Evolutionary conservation across 805 yeast species (phyloP).

Genomic region (Saccharomycopsis babjevae): DNA sequence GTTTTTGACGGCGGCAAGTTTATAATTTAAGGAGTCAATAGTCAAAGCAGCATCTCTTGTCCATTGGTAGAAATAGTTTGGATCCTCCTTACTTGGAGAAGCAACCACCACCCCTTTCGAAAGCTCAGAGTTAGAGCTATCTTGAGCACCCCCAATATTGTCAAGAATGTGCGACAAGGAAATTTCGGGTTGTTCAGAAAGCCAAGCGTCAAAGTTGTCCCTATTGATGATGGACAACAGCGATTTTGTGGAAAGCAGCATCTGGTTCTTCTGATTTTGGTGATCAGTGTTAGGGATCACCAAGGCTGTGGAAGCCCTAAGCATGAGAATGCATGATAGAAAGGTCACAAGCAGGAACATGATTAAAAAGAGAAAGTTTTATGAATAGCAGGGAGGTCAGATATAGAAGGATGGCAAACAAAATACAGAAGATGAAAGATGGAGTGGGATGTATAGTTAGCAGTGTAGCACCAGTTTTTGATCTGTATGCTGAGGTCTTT

Average conservation of each 20-base stretch:
- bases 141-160: constrained; percentile 38
- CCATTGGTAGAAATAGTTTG: constrained; percentile 89
- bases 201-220: constrained; percentile 35
- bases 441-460: no score
- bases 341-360: not conserved
- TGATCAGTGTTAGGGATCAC: not conserved
- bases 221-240: constrained; percentile 3
- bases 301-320: not conserved
- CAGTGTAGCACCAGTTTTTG: no score
- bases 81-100: constrained; percentile 59
- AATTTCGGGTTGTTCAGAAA: constrained; percentile 29
- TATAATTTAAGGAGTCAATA: constrained; percentile 49
- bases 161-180: constrained; percentile 35
- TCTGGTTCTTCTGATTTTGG: not conserved
- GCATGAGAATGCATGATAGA: not conserved
- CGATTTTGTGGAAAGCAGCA: constrained; percentile 1
- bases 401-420: no score
- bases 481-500: no score
- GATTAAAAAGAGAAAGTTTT: not conserved
- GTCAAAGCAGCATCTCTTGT: constrained; percentile 82
- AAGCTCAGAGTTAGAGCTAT: constrained; percentile 27
- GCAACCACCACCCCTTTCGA: constrained; percentile 72
- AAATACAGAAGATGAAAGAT: no score
- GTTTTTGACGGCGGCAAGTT: constrained; percentile 35
- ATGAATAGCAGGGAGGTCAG: no score